A percentile compares a stretch with the other conserved stretches of the same genome.
These are phyloP conservation scores for Dothistroma pini DNA, from an alignment of 2,329 filamentous ascomycete species.

Conservation along the genomic window DNA sequence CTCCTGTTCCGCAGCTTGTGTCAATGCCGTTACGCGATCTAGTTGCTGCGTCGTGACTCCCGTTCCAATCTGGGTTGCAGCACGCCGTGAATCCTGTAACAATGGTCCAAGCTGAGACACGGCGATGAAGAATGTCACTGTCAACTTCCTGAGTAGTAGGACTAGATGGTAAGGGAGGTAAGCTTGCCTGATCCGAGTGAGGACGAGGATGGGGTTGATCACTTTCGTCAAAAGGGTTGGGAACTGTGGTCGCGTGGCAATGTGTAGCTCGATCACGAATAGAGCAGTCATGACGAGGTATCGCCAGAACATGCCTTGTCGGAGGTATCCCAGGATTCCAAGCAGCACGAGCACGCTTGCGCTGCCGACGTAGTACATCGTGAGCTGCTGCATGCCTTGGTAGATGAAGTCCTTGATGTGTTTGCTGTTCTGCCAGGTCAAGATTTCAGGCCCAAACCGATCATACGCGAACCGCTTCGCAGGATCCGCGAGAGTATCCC, in stretches of 20 bases:
- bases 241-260: conserved; percentile 52
- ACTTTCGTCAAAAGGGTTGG: conserved; percentile 44
- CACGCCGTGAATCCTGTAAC: conserved; percentile 40
- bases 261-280: conserved; percentile 55
- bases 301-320: conserved; percentile 59
- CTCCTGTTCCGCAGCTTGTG: conserved; percentile 64
- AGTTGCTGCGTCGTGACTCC: conserved; percentile 58
- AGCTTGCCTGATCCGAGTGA: conserved; percentile 49
- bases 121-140: conserved; percentile 77
- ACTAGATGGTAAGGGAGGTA: conserved; percentile 85
- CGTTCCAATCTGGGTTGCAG: conserved; percentile 17
- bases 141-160: conserved; percentile 67
- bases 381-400: conserved; percentile 58
- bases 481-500: conserved; percentile 76
- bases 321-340: conserved; percentile 62
- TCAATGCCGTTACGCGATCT: conserved; percentile 60
- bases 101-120: conserved; percentile 76
- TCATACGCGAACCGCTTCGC: conserved; percentile 83
- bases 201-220: conserved; percentile 47
- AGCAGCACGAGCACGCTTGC: conserved; percentile 59
- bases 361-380: conserved; percentile 60
- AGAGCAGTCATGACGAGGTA: conserved; percentile 52
- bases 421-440: conserved; percentile 62
- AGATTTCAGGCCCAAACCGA: conserved; percentile 72
- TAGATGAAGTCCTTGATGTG: conserved; percentile 71